phyloP scores from a whole-genome alignment of 2,329 filamentous ascomycete species.

The Pseudofabraea citricarpa region DNA sequence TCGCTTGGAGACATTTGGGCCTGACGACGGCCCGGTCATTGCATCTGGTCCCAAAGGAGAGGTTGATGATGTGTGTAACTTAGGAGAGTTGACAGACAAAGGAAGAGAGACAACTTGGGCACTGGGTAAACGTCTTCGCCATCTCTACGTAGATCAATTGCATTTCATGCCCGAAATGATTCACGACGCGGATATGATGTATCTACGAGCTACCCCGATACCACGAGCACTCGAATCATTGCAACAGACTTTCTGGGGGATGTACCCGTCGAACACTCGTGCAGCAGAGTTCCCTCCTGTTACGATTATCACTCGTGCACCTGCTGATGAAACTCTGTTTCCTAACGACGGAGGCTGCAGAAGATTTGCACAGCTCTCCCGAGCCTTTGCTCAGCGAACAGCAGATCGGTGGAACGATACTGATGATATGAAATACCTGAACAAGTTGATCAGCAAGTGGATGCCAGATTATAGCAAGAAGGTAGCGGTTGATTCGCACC shows the following conservation, averaged over 20 bases:
- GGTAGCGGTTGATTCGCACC: slow-evolving; percentile 79
- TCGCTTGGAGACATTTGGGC: slow-evolving; percentile 77
- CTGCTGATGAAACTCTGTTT: slow-evolving; percentile 71
- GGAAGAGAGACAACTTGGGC: slow-evolving; percentile 68
- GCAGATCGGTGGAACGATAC: slow-evolving; percentile 71
- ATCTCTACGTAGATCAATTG: slow-evolving; percentile 71
- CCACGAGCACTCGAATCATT: slow-evolving; percentile 73
- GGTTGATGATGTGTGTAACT: slow-evolving; percentile 76
- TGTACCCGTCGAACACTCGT: slow-evolving; percentile 59
- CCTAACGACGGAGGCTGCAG: slow-evolving; percentile 73
- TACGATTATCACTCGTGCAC: slow-evolving; percentile 60
- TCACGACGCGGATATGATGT: slow-evolving; percentile 53
- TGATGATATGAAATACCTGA: slow-evolving; percentile 79
- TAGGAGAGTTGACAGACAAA: slow-evolving; percentile 70
- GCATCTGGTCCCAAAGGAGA: slow-evolving; percentile 64
- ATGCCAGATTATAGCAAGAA: slow-evolving; percentile 68
- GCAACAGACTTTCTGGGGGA: slow-evolving; percentile 68
- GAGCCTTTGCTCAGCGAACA: slow-evolving; percentile 67
- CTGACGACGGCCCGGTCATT: slow-evolving; percentile 63
- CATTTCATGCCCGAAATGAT: slow-evolving; percentile 62
- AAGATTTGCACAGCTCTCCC: slow-evolving; percentile 64
- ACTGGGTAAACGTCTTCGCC: slow-evolving; percentile 62
- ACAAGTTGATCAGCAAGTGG: slow-evolving; percentile 72
- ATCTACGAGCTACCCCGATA: slow-evolving; percentile 70
- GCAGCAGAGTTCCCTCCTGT: slow-evolving; percentile 51